Evolutionary conservation across 768 basidiomycete species (phyloP).

Genomic region (Phanerochaete carnosa): DNA sequence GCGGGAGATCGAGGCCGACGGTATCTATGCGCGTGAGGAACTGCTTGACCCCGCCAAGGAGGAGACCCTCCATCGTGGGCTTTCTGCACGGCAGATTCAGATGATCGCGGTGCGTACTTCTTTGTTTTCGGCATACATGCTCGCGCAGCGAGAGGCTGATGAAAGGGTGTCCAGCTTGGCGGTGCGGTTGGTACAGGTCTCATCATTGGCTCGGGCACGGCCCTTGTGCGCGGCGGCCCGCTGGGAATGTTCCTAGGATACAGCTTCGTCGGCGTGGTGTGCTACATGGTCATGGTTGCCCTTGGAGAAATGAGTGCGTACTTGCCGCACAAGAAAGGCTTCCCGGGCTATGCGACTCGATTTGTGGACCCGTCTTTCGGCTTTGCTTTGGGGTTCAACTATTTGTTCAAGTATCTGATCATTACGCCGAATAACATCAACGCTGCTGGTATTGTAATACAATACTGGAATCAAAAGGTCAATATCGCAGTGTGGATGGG

Average conservation of each 20-base stretch:
- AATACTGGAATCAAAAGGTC: slow-evolving; percentile 33
- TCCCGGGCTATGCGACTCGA: slow-evolving; percentile 55
- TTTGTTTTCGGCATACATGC: not conserved
- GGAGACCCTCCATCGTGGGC: slow-evolving; percentile 31
- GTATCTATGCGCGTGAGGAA: slow-evolving; percentile 14
- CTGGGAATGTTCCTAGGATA: slow-evolving; percentile 43
- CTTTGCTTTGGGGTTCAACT: slow-evolving; percentile 66
- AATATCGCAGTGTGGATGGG: slow-evolving; percentile 57
- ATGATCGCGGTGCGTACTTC: slow-evolving; percentile 34
- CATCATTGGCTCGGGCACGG: slow-evolving; percentile 49
- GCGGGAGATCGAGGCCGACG: not conserved
- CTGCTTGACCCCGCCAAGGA: slow-evolving; percentile 21
- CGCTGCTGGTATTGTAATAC: slow-evolving; percentile 46
- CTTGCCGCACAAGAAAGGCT: slow-evolving; percentile 59
- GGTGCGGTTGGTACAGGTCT: slow-evolving; percentile 32
- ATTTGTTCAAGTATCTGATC: slow-evolving; percentile 58
- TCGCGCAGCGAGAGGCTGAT: not conserved
- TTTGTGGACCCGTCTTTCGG: slow-evolving; percentile 68
- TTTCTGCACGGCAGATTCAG: slow-evolving; percentile 34
- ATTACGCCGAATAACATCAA: slow-evolving; percentile 67
- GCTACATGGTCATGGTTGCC: slow-evolving; percentile 57
- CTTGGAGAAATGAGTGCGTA: slow-evolving; percentile 37
- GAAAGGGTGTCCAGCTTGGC: slow-evolving; percentile 21
- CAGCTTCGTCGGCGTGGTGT: slow-evolving; percentile 50
- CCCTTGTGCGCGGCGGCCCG: slow-evolving; percentile 52